phyloP scores from a whole-genome alignment of 2,329 filamentous ascomycete genomes.

The Sporothrix pallida region DNA sequence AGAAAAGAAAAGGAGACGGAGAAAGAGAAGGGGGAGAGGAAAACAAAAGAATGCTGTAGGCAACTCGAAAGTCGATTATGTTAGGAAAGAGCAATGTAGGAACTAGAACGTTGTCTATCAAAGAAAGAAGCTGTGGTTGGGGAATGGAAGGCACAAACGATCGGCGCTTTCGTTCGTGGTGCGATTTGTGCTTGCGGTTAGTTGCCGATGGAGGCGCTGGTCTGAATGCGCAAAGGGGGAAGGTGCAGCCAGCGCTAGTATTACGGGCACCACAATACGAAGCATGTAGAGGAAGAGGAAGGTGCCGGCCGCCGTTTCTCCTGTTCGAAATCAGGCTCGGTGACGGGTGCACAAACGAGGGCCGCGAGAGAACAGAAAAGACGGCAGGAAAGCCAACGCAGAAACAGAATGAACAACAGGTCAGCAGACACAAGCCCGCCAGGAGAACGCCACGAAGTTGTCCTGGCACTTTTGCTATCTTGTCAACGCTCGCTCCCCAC shows the following conservation, averaged over 20 bases:
- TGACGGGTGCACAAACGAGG: neutral
- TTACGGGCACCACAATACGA: neutral
- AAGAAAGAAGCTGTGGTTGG: neutral
- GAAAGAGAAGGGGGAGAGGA: neutral
- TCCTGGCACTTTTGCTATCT: neutral
- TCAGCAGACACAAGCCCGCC: no score
- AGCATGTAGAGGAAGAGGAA: neutral
- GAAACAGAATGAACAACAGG: no score
- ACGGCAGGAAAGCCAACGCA: no score
- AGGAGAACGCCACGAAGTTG: neutral
- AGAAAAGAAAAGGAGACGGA: neutral
- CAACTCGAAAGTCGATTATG: neutral
- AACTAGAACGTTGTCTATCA: neutral
- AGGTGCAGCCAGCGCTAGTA: neutral
- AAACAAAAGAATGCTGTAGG: neutral
- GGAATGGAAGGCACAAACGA: conserved; percentile 22
- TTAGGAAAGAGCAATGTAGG: conserved; percentile 9
- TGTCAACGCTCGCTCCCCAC: neutral
- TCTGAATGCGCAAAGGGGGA: neutral
- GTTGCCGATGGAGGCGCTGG: conserved; percentile 11
- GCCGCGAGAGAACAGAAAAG: neutral
- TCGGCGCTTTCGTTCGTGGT: neutral
- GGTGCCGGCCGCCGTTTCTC: neutral
- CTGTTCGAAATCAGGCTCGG: neutral
- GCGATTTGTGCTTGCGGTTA: conserved; percentile 17